Evolutionary conservation across 495 filamentous ascomycete species (phyloP), one percentile per base, ranked within the genome.

Genomic region (Penicillium turbatum): DNA sequence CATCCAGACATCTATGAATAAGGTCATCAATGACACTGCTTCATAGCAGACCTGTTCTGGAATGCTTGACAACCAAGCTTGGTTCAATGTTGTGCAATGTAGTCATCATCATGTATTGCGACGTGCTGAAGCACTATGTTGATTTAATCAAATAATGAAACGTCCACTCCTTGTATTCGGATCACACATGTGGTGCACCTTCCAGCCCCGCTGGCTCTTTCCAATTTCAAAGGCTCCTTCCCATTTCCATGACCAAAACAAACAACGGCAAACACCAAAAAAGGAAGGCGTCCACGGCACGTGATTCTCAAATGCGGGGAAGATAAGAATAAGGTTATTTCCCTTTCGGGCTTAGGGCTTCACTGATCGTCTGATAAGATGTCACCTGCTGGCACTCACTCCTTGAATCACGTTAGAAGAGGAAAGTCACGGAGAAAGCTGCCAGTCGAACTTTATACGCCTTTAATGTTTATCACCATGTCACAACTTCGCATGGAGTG

Each of bases 211-310:
- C 15, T 38, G 9, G 17, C 36, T 5, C 11, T n/a, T 38, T 19
- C 16, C 36, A 6, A 38, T 16, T 9, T 19, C n/a, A 3, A 17
- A 38, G 36, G 36, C 15, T 10, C 16, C 2, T 10, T 38, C 21
- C 21, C 4, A 24, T 24, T 24, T 24, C 21, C 21, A 2, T 2
- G 21, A 24, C 21, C 21, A 24, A 24, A 24, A 24, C 4, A 24
- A 24, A 24, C 21, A n/a, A 24, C 21, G 21, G n/a, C n/a, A n/a
- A 32, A 19, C 5, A 29, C 16, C 0, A 16, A 30, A 31, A 32
- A 8, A 50, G 48, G 36, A 50, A 50, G 32, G 36, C 16, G 35
- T 32, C 47, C 11, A 13, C 37, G 37, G 9, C 48, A 51, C 48
- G 48, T 51, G 48, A 11, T 21, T 17, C 16, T 47, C 5, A 9